Percentiles rank a stretch among this genome's conserved stretches.
These are phyloP conservation scores for Nemophila menziesii DNA, from an alignment of 257 asterid genomes.

Conservation along the genomic window DNA sequence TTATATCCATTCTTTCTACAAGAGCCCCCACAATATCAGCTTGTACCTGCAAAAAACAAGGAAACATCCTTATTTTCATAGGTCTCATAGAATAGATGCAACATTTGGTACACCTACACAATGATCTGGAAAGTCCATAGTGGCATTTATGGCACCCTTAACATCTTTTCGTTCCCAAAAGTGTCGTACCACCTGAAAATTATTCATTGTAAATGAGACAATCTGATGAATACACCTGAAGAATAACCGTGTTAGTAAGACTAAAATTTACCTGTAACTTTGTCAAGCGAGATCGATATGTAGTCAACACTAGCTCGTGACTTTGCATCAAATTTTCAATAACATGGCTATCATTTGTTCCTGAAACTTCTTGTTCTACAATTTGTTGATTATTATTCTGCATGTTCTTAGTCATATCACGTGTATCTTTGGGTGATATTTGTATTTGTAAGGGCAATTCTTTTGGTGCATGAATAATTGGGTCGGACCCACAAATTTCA, in stretches of 20 bases:
- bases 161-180: conserved; percentile 85
- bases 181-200: conserved; percentile 71
- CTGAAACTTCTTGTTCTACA: conserved; percentile 25
- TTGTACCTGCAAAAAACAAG: conserved; percentile 49
- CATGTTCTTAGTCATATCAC: background rate
- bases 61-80: conserved; percentile 4
- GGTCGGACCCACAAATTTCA: conserved; percentile 16
- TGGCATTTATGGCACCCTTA: conserved; percentile 83
- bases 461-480: conserved; percentile 1
- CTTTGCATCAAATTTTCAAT: conserved; percentile 56
- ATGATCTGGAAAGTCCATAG: conserved; percentile 68
- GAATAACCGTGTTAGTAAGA: too few species aligned
- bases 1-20: conserved; percentile 51
- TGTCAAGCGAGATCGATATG: conserved; percentile 71
- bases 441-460: too few species aligned
- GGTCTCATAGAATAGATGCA: background rate
- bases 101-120: conserved; percentile 28
- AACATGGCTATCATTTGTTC: conserved; percentile 29
- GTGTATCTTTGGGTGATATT: conserved; percentile 1
- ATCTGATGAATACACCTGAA: too few species aligned
- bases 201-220: conserved; percentile 1
- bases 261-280: conserved; percentile 65
- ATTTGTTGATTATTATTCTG: conserved; percentile 25
- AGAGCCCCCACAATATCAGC: conserved; percentile 78
- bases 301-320: conserved; percentile 70